These are phyloP conservation scores for Talaromyces sp. DNA, from an alignment of 2,329 filamentous ascomycete genomes.

Conservation along the genomic window DNA sequence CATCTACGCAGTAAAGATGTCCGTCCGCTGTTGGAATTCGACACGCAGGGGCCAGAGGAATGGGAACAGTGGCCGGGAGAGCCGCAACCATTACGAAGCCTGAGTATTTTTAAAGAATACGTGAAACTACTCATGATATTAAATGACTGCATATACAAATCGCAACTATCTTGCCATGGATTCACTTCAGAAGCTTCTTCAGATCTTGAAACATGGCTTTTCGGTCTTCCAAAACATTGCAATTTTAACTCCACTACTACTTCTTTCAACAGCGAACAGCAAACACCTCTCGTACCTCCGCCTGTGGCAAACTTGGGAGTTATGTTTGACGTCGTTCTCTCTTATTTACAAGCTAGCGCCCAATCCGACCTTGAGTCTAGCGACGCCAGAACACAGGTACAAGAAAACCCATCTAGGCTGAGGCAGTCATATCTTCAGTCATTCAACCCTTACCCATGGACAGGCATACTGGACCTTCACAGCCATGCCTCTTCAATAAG, in stretches of 20 bases:
- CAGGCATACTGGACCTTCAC: neutral
- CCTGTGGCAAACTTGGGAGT: neutral
- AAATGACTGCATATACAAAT: neutral
- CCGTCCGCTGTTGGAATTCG: neutral
- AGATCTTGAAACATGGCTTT: neutral
- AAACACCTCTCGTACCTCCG: neutral
- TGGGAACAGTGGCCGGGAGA: neutral
- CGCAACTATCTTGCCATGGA: neutral
- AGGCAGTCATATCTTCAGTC: neutral
- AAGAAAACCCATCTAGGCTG: neutral
- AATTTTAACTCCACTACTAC: neutral
- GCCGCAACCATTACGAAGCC: neutral
- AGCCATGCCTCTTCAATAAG: neutral
- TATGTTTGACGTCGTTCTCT: neutral
- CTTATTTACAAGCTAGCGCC: neutral
- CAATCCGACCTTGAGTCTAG: neutral
- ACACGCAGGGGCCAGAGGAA: neutral
- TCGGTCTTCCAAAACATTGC: neutral
- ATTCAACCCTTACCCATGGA: neutral
- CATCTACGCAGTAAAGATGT: neutral
- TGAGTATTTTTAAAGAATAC: neutral
- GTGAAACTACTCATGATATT: neutral
- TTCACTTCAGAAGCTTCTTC: neutral
- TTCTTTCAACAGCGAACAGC: neutral
- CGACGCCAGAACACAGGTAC: neutral